Base-by-base conservation (phyloP, 129 eudicot genomes). In the Tanacetum coccineum region DNA sequence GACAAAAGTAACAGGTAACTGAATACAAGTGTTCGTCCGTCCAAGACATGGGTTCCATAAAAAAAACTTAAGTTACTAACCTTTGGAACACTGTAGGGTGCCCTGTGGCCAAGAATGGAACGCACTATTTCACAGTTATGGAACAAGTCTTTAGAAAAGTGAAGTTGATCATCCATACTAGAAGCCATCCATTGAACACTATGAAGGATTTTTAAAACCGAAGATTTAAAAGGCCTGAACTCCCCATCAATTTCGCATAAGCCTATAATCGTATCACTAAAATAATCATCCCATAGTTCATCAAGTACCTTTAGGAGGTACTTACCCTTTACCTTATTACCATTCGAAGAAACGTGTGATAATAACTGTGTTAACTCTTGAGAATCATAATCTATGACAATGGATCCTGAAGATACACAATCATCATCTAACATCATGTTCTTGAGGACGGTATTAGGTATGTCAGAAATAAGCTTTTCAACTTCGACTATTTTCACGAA, bases 31-130 rank as follows among this genome's bases (percentile, higher is more conserved):
- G 1, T 32, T 32, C 0, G 0, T 32, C 8, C 8, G 1, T 6
- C 39, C 39, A 32, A 32, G 39, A 53, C 54, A 11, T 54, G 1
- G 39, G 39, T 6, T 32, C 39, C 4, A 32, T 32, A 32, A 7
- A 32, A n/a, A 32, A 6, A 32, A 6, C 8, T 13, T 54, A 28
- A 59, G 28, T 46, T 58, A 76, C 89, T 70, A 56, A 89, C 96
- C 96, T 86, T 86, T 59, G 94, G 94, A 57, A 77, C 57, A 66
- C 75, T 77, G 75, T 83, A 89, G 22, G 96, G 94, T 39, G 95
- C 94, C 46, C 9, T 53, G 68, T 36, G 75, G 59, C 96, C 94
- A n/a, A 89, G 63, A 71, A 89, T 21, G 40, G 87, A 80, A 55
- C 75, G 83, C 67, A 89, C 96, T 6, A 74, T 76, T 44, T 77